Conservation (phyloP, 805 yeast species). For the Wickerhamiella sergipiensis region DNA sequence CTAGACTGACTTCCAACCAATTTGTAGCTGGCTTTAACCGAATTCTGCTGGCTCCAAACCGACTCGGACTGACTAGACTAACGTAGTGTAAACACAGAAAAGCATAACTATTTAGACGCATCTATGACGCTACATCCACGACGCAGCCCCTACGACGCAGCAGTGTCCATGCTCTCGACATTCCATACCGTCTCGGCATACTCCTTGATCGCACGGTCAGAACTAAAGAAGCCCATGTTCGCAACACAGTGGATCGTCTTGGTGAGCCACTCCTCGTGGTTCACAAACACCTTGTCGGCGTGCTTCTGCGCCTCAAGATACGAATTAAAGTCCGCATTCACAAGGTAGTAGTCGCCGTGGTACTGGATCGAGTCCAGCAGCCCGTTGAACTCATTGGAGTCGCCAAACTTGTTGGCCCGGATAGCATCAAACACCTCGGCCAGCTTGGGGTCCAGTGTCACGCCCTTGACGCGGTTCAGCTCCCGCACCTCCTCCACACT, state of each 20-base stretch:
- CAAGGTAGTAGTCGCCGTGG: constrained; percentile 79
- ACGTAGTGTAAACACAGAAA: too few relatives aligned
- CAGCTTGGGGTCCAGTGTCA: constrained; percentile 45
- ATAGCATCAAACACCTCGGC: constrained; percentile 50
- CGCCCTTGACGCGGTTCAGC: constrained; percentile 51
- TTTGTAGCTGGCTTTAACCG: too few relatives aligned
- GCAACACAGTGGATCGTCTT: constrained; percentile 72
- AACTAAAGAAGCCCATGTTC: constrained; percentile 83
- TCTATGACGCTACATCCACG: too few relatives aligned
- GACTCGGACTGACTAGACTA: too few relatives aligned
- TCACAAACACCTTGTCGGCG: constrained; percentile 57
- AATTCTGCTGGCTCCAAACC: too few relatives aligned
- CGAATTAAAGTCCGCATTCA: constrained; percentile 78
- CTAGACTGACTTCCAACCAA: too few relatives aligned
- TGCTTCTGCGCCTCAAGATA: constrained; percentile 69
- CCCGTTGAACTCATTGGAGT: constrained; percentile 42
- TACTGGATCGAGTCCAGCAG: constrained; percentile 54
- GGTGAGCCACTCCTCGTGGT: constrained; percentile 60
- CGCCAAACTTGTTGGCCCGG: constrained; percentile 60
- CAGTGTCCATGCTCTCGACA: constrained; percentile 45
- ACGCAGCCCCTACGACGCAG: not conserved
- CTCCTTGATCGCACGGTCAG: constrained; percentile 84
- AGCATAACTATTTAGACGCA: too few relatives aligned
- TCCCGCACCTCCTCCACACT: constrained; percentile 77
- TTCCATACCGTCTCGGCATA: constrained; percentile 91